A percentile compares a stretch with the other conserved stretches of the same genome.
phyloP scores from a whole-genome alignment of 257 asterid species.

The Linaria vulgaris region DNA sequence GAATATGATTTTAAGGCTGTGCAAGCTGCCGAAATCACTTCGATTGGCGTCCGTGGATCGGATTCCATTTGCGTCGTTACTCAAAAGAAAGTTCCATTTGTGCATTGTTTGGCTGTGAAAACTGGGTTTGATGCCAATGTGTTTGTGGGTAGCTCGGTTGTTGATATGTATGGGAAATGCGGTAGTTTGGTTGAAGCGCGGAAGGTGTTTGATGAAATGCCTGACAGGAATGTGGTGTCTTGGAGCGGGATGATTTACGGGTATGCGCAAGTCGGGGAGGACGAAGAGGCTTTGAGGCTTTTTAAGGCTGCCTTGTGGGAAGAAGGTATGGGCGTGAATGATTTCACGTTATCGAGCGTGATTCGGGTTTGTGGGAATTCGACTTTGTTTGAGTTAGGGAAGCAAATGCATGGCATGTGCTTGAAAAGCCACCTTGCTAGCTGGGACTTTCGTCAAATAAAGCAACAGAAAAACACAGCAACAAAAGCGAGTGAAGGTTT shows the following conservation, averaged over 20 bases:
- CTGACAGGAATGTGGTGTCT: slow-evolving; percentile 74
- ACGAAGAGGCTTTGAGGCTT: slow-evolving; percentile 65
- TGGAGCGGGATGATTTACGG: slow-evolving; percentile 91
- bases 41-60: no score
- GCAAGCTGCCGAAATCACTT: no score
- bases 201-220: slow-evolving; percentile 85
- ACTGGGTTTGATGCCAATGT: slow-evolving; percentile 54
- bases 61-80: no score
- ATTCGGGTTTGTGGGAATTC: slow-evolving; percentile 82
- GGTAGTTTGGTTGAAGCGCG: slow-evolving; percentile 55
- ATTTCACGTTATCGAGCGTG: slow-evolving; percentile 78
- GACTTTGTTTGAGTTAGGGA: slow-evolving; percentile 68
- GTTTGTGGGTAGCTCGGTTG: slow-evolving; percentile 74
- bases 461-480: slow-evolving; percentile 55
- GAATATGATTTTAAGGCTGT: no score
- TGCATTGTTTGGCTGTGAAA: slow-evolving; percentile 60
- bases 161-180: slow-evolving; percentile 79
- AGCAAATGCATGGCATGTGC: slow-evolving; percentile 74
- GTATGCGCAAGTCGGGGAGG: slow-evolving; percentile 69
- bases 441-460: slow-evolving; percentile 68
- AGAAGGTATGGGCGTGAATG: slow-evolving; percentile 63
- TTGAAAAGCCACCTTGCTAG: slow-evolving; percentile 73
- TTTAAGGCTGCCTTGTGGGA: slow-evolving; percentile 61
- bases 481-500: slow-evolving; percentile 49
- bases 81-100: no score